Conservation (phyloP, 495 filamentous ascomycete genomes). For the Aspergillus coremiiformis region DNA sequence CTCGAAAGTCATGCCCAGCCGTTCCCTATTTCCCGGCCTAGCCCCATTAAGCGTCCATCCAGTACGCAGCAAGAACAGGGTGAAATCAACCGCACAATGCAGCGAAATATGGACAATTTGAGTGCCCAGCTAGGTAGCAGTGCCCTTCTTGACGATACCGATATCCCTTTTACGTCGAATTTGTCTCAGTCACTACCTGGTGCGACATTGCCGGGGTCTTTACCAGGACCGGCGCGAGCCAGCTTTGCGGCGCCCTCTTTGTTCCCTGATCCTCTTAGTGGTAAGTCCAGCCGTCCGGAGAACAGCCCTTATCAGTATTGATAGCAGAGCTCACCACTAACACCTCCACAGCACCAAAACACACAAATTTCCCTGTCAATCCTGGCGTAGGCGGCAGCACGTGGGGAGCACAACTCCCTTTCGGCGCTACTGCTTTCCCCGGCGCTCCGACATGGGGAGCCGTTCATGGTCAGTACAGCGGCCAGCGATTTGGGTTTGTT, state of each 20-base stretch:
- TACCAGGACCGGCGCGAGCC: constrained; percentile 33
- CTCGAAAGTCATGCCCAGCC: constrained; percentile 35
- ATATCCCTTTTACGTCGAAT: constrained; percentile 43
- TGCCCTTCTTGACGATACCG: constrained; percentile 78
- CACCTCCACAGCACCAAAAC: constrained; percentile 23
- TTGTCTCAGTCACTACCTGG: constrained; percentile 37
- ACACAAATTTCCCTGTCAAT: constrained; percentile 26
- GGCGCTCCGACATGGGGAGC: constrained; percentile 37
- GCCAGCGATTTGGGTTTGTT: background rate
- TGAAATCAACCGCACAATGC: constrained; percentile 27
- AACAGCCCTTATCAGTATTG: background rate
- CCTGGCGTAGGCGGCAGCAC: constrained; percentile 29
- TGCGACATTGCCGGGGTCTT: constrained; percentile 24
- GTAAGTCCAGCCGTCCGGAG: constrained; percentile 21
- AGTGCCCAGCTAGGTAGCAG: constrained; percentile 85
- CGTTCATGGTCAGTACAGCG: constrained; percentile 28
- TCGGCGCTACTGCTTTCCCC: constrained; percentile 37
- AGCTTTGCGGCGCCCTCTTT: constrained; percentile 43
- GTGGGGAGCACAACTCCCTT: constrained; percentile 37
- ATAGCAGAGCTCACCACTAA: constrained; percentile 8
- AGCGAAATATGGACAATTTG: constrained; percentile 60
- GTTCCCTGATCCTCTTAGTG: constrained; percentile 45
- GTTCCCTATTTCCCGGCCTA: constrained; percentile 69
- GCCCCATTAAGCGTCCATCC: constrained; percentile 80
- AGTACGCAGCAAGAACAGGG: constrained; percentile 61